Conservation (phyloP, 306 rosid species). For the Prunus fruticosa region DNA sequence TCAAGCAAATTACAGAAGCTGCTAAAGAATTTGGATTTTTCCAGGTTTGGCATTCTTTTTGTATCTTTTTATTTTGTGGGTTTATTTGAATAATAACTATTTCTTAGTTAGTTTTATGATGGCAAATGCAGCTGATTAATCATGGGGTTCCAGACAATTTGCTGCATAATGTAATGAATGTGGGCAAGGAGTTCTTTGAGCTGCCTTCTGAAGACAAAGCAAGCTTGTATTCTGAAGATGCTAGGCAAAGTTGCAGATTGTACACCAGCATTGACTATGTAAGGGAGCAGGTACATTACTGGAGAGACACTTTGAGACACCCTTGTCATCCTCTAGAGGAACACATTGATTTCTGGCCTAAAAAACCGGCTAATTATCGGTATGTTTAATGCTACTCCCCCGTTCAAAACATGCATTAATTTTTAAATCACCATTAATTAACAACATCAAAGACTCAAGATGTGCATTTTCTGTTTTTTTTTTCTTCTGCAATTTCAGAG, state of each 20-base stretch:
- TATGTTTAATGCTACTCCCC: background rate
- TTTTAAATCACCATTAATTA: no score
- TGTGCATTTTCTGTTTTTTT: background rate
- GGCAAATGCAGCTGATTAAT: conserved; percentile 11
- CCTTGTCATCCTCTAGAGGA: conserved; percentile 22
- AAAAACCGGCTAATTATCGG: conserved; percentile 9
- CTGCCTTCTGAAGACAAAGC: conserved; percentile 15
- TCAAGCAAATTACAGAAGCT: conserved; percentile 12
- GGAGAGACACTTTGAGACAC: conserved; percentile 17
- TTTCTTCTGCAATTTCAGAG: background rate
- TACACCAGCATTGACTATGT: conserved; percentile 12
- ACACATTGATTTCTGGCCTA: conserved; percentile 16
- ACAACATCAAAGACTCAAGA: no score
- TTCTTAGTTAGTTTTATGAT: background rate
- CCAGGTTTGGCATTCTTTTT: background rate
- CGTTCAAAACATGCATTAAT: background rate
- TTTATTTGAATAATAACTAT: background rate
- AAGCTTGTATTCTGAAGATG: conserved; percentile 11
- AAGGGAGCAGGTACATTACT: conserved; percentile 12
- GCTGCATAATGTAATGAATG: background rate
- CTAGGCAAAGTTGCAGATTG: conserved; percentile 14
- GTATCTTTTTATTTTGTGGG: background rate
- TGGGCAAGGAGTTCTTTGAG: conserved; percentile 18
- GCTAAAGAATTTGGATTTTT: conserved; percentile 19
- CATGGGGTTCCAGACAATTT: conserved; percentile 7